phyloP scores from a whole-genome alignment of 2,329 filamentous ascomycete species.

The Cadophora gregata region DNA sequence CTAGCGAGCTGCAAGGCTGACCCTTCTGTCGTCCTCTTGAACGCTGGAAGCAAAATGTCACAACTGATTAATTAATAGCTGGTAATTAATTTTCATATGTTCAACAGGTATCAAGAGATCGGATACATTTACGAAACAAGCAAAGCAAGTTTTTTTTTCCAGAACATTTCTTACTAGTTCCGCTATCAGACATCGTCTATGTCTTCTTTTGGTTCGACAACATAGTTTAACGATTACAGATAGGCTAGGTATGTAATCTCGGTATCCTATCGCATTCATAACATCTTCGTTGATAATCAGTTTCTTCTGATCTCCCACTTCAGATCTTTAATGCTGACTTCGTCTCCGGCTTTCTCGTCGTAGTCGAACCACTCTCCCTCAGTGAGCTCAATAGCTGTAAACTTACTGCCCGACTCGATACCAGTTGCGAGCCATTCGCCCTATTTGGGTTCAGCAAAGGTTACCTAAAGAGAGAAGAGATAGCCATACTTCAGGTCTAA shows the following conservation, averaged over 20 bases:
- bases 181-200: not conserved
- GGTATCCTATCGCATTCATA: not conserved
- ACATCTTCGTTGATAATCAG: conserved; percentile 20
- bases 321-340: conserved; percentile 90
- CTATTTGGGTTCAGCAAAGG: conserved; percentile 49
- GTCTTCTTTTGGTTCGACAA: not conserved
- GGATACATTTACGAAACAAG: too few relatives aligned
- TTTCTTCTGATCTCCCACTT: conserved; percentile 75
- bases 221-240: not conserved
- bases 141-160: too few relatives aligned
- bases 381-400: conserved; percentile 77
- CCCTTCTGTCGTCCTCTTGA: not conserved
- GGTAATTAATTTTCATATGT: too few relatives aligned
- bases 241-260: not conserved
- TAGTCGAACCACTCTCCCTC: conserved; percentile 99
- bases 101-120: too few relatives aligned
- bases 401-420: conserved; percentile 79
- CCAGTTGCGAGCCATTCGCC: conserved; percentile 91
- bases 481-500: conserved; percentile 78
- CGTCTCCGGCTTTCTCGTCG: conserved; percentile 89
- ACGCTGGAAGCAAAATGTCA: not conserved
- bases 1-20: conserved; percentile 31
- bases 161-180: too few relatives aligned
- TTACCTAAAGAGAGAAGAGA: not conserved
- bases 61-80: too few relatives aligned